These are phyloP conservation scores for Phyllosticta ampelicida DNA, from an alignment of 2,329 filamentous ascomycete species.

Conservation along the genomic window DNA sequence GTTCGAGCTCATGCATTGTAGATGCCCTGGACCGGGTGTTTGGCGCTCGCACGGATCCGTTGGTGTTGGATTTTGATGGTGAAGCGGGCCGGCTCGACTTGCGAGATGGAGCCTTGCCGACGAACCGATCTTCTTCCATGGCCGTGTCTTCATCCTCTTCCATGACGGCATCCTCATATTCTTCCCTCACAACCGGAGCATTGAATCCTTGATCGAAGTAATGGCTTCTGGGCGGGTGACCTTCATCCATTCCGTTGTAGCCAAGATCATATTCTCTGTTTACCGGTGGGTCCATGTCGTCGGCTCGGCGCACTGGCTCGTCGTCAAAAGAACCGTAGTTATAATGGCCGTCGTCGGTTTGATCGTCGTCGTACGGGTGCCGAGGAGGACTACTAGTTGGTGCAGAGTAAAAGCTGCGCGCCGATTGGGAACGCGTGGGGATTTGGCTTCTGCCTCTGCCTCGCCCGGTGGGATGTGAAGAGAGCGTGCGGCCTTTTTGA, in stretches of 20 bases:
- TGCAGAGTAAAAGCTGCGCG: slow-evolving; percentile 12
- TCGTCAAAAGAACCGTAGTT: slow-evolving; percentile 14
- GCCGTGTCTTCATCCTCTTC: slow-evolving; percentile 26
- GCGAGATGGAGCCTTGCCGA: slow-evolving; percentile 2
- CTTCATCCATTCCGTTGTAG: slow-evolving; percentile 17
- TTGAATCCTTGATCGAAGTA: slow-evolving; percentile 2
- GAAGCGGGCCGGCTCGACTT: slow-evolving; percentile 6
- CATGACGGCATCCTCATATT: slow-evolving; percentile 17
- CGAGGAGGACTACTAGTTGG: slow-evolving; percentile 23
- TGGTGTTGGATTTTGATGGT: slow-evolving; percentile 31
- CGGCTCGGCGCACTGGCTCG: slow-evolving; percentile 9
- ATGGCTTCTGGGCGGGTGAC: background rate
- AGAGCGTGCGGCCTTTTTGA: slow-evolving; percentile 7
- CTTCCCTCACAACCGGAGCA: slow-evolving; percentile 12
- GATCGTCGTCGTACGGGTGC: slow-evolving; percentile 11
- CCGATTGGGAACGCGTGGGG: slow-evolving; percentile 8
- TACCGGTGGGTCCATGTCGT: slow-evolving; percentile 13
- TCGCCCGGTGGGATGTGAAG: slow-evolving; percentile 1
- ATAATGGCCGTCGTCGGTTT: slow-evolving; percentile 12
- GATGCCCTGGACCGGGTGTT: slow-evolving; percentile 13
- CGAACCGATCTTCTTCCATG: slow-evolving; percentile 17
- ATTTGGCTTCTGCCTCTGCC: slow-evolving; percentile 8
- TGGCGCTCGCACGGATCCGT: slow-evolving; percentile 15
- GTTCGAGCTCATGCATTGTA: slow-evolving; percentile 17
- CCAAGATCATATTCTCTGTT: slow-evolving; percentile 19